These are phyloP conservation scores for Mycena sp. DNA, from an alignment of 1,284 basidiomycete species.

Conservation along the genomic window DNA sequence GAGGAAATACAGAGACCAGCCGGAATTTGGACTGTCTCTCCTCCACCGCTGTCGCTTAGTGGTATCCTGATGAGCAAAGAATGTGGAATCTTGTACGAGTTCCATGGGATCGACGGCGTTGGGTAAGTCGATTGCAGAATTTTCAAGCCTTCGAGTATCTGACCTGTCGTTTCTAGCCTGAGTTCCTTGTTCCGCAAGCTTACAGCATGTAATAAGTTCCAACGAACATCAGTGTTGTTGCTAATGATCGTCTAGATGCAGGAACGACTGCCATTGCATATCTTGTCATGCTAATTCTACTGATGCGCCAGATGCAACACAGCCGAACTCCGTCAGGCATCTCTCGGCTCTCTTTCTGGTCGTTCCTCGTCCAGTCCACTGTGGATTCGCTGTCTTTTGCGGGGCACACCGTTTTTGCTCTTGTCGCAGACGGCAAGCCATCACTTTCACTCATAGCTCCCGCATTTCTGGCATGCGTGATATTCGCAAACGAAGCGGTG, in stretches of 20 bases:
- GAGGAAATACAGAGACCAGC: slow-evolving; percentile 77
- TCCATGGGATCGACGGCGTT: slow-evolving; percentile 73
- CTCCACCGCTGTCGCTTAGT: slow-evolving; percentile 66
- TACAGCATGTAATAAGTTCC: slow-evolving; percentile 84
- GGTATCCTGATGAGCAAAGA: slow-evolving; percentile 79
- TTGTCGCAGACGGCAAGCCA: slow-evolving; percentile 81
- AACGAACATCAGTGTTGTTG: too few relatives aligned
- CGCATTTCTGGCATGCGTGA: slow-evolving; percentile 78
- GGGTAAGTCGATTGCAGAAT: slow-evolving; percentile 51
- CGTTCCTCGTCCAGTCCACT: slow-evolving; percentile 79
- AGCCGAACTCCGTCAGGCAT: slow-evolving; percentile 84
- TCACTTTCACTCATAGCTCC: slow-evolving; percentile 84
- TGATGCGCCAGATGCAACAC: slow-evolving; percentile 76
- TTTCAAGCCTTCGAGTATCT: slow-evolving; percentile 12
- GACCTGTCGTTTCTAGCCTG: slow-evolving; percentile 50
- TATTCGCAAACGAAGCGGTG: slow-evolving; percentile 81
- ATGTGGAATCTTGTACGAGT: slow-evolving; percentile 79
- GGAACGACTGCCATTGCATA: slow-evolving; percentile 75
- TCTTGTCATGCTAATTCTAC: slow-evolving; percentile 70
- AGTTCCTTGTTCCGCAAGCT: slow-evolving; percentile 83
- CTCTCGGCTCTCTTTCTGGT: slow-evolving; percentile 82
- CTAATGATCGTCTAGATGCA: slow-evolving; percentile 64
- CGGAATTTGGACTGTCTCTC: slow-evolving; percentile 65
- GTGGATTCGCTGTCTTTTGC: slow-evolving; percentile 86
- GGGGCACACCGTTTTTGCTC: slow-evolving; percentile 86